These are phyloP conservation scores for Rhizopus arrhizus DNA, from an alignment of 371 early-diverging fungal genomes.

Conservation along the genomic window DNA sequence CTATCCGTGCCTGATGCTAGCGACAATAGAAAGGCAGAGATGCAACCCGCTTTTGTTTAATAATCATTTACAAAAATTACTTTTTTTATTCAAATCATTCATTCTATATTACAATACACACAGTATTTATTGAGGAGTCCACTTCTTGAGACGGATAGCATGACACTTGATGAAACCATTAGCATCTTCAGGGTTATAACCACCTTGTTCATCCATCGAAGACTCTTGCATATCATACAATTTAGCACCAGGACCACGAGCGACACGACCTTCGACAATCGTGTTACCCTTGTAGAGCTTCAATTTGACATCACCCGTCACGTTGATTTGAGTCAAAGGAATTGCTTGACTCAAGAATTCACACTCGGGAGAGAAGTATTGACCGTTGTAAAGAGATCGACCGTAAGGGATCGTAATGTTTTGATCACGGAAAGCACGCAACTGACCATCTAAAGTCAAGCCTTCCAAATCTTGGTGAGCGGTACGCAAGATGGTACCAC, in stretches of 20 bases:
- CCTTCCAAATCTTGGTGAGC: conserved; percentile 97
- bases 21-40: too few species aligned
- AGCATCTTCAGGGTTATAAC: conserved; percentile 89
- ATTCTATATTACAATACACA: too few species aligned
- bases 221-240: conserved; percentile 94
- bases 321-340: conserved; percentile 78
- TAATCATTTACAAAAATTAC: too few species aligned
- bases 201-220: conserved; percentile 95
- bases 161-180: conserved; percentile 97
- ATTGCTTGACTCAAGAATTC: conserved; percentile 84
- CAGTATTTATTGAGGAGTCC: conserved; percentile 49
- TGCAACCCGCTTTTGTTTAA: too few species aligned
- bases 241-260: conserved; percentile 71
- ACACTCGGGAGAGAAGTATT: conserved; percentile 95
- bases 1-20: too few species aligned
- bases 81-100: too few species aligned
- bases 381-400: conserved; percentile 88
- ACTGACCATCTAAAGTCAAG: conserved; percentile 90
- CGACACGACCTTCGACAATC: conserved; percentile 85
- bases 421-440: conserved; percentile 89
- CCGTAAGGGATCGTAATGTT: conserved; percentile 79
- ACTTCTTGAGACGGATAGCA: conserved; percentile 94
- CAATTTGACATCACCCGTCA: conserved; percentile 89
- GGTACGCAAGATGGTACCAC: conserved; percentile 91
- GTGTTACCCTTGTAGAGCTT: conserved; percentile 96